Evolutionary conservation across 108 stramenopile species (phyloP).

Genomic region (Skeletonema grethae): DNA sequence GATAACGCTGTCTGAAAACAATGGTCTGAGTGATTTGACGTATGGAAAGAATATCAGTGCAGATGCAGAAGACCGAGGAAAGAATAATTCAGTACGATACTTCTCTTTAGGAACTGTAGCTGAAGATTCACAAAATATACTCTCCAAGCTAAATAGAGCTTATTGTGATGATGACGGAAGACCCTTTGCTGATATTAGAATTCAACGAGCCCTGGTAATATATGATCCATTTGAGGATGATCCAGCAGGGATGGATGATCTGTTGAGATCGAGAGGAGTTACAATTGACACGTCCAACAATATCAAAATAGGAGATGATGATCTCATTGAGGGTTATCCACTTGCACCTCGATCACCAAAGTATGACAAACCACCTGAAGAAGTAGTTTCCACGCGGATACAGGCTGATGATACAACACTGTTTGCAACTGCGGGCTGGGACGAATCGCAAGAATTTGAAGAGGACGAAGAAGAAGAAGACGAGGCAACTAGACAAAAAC

Average conservation of each 20-base stretch:
- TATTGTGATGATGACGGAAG: slow-evolving; percentile 93
- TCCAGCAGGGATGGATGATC: slow-evolving; percentile 64
- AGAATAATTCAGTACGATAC: slow-evolving; percentile 48
- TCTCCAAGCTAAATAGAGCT: slow-evolving; percentile 81
- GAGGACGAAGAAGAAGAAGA: slow-evolving; percentile 56
- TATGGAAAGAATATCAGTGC: slow-evolving; percentile 16
- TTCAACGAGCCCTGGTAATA: slow-evolving; percentile 87
- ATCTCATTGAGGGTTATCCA: slow-evolving; percentile 29
- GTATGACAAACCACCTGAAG: slow-evolving; percentile 83
- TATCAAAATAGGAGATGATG: slow-evolving; percentile 6
- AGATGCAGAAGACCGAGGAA: slow-evolving; percentile 32
- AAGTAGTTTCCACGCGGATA: slow-evolving; percentile 72
- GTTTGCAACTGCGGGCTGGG: slow-evolving; percentile 49
- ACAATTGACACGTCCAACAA: slow-evolving; percentile 6
- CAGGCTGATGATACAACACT: slow-evolving; percentile 57
- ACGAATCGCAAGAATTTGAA: slow-evolving; percentile 50
- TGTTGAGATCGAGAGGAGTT: slow-evolving; percentile 31
- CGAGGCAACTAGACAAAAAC: slow-evolving; percentile 27
- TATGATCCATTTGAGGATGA: slow-evolving; percentile 93
- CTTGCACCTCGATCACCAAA: slow-evolving; percentile 63
- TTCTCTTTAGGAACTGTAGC: slow-evolving; percentile 87
- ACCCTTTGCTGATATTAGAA: slow-evolving; percentile 95
- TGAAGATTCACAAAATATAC: slow-evolving; percentile 88
- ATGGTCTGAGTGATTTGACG: slow-evolving; percentile 61
- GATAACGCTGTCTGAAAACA: slow-evolving; percentile 84